Percentiles rank a stretch among this genome's conserved stretches.
phyloP scores from a whole-genome alignment of 1,284 basidiomycete genomes.

The Cryptococcus depauperatus region DNA sequence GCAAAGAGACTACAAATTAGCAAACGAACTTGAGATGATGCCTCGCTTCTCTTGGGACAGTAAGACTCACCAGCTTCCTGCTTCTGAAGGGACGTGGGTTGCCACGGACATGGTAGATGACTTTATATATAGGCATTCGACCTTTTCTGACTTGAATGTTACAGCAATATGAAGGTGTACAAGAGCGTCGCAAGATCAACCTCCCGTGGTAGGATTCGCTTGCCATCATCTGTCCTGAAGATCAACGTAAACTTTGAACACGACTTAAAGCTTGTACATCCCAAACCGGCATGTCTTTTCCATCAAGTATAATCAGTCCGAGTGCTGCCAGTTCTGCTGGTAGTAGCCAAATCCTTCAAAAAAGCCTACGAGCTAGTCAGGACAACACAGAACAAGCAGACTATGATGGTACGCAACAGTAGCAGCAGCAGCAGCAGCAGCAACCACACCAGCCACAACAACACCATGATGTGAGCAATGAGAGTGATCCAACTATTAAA shows the following conservation, averaged over 20 bases:
- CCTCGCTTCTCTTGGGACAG: slow-evolving; percentile 31
- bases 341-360: too few relatives aligned
- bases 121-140: neutral
- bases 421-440: slow-evolving; percentile 1
- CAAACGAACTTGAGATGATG: slow-evolving; percentile 26
- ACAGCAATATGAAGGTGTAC: slow-evolving; percentile 22
- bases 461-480: neutral
- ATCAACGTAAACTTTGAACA: too few relatives aligned
- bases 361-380: too few relatives aligned
- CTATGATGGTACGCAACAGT: too few relatives aligned
- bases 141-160: neutral
- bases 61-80: slow-evolving; percentile 20
- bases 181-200: slow-evolving; percentile 35
- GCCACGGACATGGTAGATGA: slow-evolving; percentile 24
- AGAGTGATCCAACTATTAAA: too few relatives aligned
- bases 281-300: neutral
- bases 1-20: slow-evolving; percentile 37
- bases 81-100: slow-evolving; percentile 27
- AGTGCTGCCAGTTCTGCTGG: neutral
- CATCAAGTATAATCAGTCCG: neutral
- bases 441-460: neutral
- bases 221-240: slow-evolving; percentile 23
- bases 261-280: slow-evolving; percentile 1
- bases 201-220: slow-evolving; percentile 32
- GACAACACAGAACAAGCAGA: too few relatives aligned